Conservation (phyloP, 1,284 basidiomycete species). For the Ustilago cynodontis region DNA sequence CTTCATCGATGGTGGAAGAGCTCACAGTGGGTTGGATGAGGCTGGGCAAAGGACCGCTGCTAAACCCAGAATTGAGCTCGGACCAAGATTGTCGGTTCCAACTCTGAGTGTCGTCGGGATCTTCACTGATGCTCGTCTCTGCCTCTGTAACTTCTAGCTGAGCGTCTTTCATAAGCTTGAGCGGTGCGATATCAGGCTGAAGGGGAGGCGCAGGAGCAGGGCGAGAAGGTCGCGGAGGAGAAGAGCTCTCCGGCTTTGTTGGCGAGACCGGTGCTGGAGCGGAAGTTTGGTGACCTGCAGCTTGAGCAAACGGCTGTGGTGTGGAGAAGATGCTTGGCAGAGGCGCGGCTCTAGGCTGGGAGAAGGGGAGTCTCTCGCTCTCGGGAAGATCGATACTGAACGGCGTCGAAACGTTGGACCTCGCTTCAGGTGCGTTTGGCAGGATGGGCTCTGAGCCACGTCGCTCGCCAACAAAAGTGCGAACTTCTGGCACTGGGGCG, state of each 20-base stretch:
- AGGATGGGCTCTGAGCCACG: slow-evolving; percentile 18
- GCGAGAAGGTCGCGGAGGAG: slow-evolving; percentile 20
- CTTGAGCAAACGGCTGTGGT: background rate
- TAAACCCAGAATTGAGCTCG: slow-evolving; percentile 10
- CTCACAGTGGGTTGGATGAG: slow-evolving; percentile 15
- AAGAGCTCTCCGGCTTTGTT: background rate
- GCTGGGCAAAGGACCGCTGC: slow-evolving; percentile 25
- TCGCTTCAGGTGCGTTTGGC: background rate
- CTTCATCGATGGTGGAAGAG: slow-evolving; percentile 1
- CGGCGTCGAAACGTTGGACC: background rate
- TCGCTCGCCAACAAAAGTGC: slow-evolving; percentile 13
- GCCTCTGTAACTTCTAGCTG: background rate
- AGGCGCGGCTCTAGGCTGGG: slow-evolving; percentile 19
- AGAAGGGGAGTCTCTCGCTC: slow-evolving; percentile 11
- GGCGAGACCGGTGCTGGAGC: background rate
- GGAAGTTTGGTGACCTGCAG: background rate
- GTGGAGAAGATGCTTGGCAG: slow-evolving; percentile 8
- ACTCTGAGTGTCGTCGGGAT: slow-evolving; percentile 13
- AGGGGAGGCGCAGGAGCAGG: slow-evolving; percentile 13
- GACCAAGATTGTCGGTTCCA: slow-evolving; percentile 32
- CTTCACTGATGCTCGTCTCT: slow-evolving; percentile 22
- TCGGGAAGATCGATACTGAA: slow-evolving; percentile 21
- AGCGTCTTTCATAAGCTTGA: background rate
- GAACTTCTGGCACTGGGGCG: background rate
- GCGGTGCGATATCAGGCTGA: background rate